Base-by-base conservation (phyloP, 441 rosid genomes). In the Iberis amara region DNA sequence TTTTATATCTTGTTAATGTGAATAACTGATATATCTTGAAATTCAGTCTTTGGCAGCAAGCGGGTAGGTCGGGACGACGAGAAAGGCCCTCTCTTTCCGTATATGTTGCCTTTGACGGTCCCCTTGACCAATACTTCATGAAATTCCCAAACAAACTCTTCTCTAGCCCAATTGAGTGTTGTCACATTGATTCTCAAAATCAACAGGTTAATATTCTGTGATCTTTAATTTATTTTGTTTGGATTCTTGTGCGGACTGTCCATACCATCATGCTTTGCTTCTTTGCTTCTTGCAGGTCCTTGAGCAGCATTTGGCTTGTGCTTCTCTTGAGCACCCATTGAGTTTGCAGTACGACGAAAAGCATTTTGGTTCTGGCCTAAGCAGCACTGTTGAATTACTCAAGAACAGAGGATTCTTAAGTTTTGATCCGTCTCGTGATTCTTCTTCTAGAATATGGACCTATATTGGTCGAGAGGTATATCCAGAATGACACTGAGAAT, bases 31-130 rank as follows among this genome's bases (percentile, higher is more conserved):
- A 18, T 18, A 1, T 18, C 3, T 18, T 57, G 69, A 47, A 47
- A 31, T 58, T 49, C 71, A 91, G 96, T 76, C 76, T 87, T 61
- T 85, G 95, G 96, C 98, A 91, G 70, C 96, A 91, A 76, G 95
- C 96, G 13, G 98, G 98, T 52, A 78, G 96, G 70, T 88, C 96
- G 58, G 98, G 98, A 54, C 78, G 96, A 70, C 82, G 98, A 64
- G 91, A 78, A 61, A 83, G 68, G 71, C 68, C 83, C 41, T 91
- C 98, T 60, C 90, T 91, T 47, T 89, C 94, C 3, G 85, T 91
- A 23, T 88, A 81, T 71, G 94, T 88, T 45, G 96, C 91, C 57
- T 91, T 83, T 64, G 84, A 68, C 31, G 80, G 84, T 30, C 94
- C 98, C 39, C 81, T 90, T 10, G 98, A 90, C 68, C 98, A 90